Percentiles rank a stretch among this genome's conserved stretches.
Evolutionary conservation across 140 eudicot genomes (phyloP).

Genomic region (Ambrosia hybrid): DNA sequence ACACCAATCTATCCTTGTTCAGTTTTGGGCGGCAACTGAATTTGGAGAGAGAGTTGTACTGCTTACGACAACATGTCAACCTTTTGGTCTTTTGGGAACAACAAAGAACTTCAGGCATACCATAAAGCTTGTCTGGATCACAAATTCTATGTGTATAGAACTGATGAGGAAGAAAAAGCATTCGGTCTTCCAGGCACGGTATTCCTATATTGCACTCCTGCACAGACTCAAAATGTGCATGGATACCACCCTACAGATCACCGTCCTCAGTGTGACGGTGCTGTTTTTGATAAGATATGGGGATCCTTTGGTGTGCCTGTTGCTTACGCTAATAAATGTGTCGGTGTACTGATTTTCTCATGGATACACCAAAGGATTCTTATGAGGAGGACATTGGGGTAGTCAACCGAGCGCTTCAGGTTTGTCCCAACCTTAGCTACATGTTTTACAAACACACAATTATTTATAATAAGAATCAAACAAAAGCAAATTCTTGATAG

Average conservation of each 20-base stretch:
- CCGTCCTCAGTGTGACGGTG: not conserved
- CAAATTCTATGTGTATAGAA: not conserved
- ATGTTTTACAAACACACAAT: too few relatives aligned
- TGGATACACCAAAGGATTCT: too few relatives aligned
- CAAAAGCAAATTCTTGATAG: too few relatives aligned
- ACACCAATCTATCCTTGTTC: not conserved
- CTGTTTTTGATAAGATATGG: not conserved
- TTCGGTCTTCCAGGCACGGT: not conserved
- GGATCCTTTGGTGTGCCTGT: slow-evolving; percentile 9
- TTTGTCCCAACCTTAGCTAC: too few relatives aligned
- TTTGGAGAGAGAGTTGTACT: not conserved
- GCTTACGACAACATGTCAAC: slow-evolving; percentile 12
- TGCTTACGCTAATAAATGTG: not conserved
- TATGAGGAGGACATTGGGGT: too few relatives aligned
- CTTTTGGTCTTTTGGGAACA: slow-evolving; percentile 14
- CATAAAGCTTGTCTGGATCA: not conserved
- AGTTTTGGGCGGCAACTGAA: slow-evolving; percentile 3
- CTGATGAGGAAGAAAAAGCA: not conserved
- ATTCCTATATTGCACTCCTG: not conserved
- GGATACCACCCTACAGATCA: not conserved
- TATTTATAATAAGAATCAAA: too few relatives aligned
- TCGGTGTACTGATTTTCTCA: too few relatives aligned
- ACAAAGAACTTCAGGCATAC: slow-evolving; percentile 4
- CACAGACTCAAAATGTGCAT: not conserved
- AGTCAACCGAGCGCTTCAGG: too few relatives aligned